A percentile compares a stretch with the other conserved stretches of the same genome.
These are phyloP conservation scores for Metarhizium guizhouense DNA, from an alignment of 2,329 filamentous ascomycete genomes.

Conservation along the genomic window DNA sequence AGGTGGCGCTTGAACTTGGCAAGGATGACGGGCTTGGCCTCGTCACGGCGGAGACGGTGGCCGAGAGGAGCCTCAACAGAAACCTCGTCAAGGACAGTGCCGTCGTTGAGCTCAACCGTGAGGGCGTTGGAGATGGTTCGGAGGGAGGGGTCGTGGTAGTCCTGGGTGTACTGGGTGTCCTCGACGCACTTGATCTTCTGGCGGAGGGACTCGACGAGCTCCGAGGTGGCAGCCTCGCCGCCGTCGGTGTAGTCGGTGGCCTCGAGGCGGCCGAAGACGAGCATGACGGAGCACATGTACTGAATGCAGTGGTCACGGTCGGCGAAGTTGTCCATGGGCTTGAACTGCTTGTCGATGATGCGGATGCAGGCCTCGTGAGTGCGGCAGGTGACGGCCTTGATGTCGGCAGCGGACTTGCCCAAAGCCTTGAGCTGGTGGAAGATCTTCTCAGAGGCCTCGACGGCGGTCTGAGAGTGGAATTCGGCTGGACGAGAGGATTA, in stretches of 20 bases:
- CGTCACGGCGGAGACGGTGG: slow-evolving; percentile 81
- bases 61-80: slow-evolving; percentile 91
- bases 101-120: slow-evolving; percentile 90
- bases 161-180: slow-evolving; percentile 85
- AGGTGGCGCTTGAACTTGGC: slow-evolving; percentile 94
- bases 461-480: slow-evolving; percentile 97
- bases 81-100: slow-evolving; percentile 82
- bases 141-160: slow-evolving; percentile 91
- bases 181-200: slow-evolving; percentile 94
- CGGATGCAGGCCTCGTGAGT: slow-evolving; percentile 98
- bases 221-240: slow-evolving; percentile 81
- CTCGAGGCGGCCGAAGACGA: slow-evolving; percentile 87
- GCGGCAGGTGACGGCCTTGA: slow-evolving; percentile 86
- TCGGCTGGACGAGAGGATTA: slow-evolving; percentile 47
- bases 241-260: slow-evolving; percentile 92
- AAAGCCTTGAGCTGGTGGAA: slow-evolving; percentile 71
- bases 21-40: slow-evolving; percentile 95
- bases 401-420: slow-evolving; percentile 89
- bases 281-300: slow-evolving; percentile 98
- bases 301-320: slow-evolving; percentile 99
- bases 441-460: slow-evolving; percentile 87
- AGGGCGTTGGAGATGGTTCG: slow-evolving; percentile 96
- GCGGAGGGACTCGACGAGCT: slow-evolving; percentile 82
- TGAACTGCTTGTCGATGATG: slow-evolving; percentile 99
- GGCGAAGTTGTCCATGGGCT: slow-evolving; percentile 99